phyloP scores from a whole-genome alignment of 345 rosid species.

The Hirschfeldia incana region DNA sequence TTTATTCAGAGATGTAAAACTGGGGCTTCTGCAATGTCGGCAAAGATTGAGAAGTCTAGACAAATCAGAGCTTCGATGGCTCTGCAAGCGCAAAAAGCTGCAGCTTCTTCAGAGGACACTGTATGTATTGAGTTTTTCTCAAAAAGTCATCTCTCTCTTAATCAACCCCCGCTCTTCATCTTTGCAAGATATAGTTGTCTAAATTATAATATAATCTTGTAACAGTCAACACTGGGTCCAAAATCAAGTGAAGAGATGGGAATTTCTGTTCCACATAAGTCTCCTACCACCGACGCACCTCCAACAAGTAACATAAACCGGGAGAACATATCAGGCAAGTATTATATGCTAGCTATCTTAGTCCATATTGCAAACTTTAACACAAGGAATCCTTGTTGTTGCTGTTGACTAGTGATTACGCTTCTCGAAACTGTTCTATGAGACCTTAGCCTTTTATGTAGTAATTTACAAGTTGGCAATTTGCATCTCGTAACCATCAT shows the following conservation, averaged over 20 bases:
- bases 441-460: conserved; percentile 8
- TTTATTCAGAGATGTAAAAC: conserved; percentile 85
- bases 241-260: conserved; percentile 65
- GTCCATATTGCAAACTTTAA: conserved; percentile 18
- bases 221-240: conserved; percentile 57
- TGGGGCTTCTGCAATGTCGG: conserved; percentile 90
- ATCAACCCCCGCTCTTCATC: conserved; percentile 14
- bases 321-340: conserved; percentile 54
- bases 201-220: conserved; percentile 23
- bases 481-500: conserved; percentile 12
- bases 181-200: conserved; percentile 7
- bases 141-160: conserved; percentile 3
- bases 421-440: conserved; percentile 7
- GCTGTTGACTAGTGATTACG: conserved; percentile 12
- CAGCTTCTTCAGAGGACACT: conserved; percentile 43
- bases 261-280: conserved; percentile 75
- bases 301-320: conserved; percentile 44
- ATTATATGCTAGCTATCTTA: conserved; percentile 26
- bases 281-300: conserved; percentile 50
- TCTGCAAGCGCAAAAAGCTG: conserved; percentile 56
- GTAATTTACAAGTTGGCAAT: conserved; percentile 14
- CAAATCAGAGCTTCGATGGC: conserved; percentile 68
- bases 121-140: conserved; percentile 43
- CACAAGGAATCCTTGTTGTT: conserved; percentile 4
- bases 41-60: conserved; percentile 92